A percentile compares a stretch with the other conserved stretches of the same genome.
Evolutionary conservation across 1,284 basidiomycete species (phyloP).

Genomic region (Fomitopsis pinicola): DNA sequence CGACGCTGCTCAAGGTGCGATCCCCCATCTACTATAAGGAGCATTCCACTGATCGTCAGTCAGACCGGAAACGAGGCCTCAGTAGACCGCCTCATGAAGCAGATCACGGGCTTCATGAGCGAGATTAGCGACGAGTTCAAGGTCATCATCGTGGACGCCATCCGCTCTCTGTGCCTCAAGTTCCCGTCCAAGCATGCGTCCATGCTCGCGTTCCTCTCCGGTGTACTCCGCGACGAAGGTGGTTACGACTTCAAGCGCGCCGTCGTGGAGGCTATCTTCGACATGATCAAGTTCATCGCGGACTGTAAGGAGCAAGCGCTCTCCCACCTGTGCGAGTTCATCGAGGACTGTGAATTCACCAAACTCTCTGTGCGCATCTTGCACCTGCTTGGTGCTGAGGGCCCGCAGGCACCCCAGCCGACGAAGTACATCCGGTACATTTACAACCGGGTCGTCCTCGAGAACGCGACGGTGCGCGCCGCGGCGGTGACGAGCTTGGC

Average conservation of each 20-base stretch:
- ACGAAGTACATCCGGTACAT: conserved; percentile 99
- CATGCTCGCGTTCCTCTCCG: conserved; percentile 93
- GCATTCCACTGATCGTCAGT: conserved; percentile 5
- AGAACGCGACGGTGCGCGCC: conserved; percentile 97
- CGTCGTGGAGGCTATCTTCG: conserved; percentile 99
- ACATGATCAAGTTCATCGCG: conserved; percentile 98
- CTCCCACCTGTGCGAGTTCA: conserved; percentile 99
- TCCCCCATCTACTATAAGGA: not conserved
- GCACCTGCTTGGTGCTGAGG: conserved; percentile 93
- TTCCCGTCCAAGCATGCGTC: conserved; percentile 96
- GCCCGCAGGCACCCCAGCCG: conserved; percentile 92
- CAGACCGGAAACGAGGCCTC: conserved; percentile 98
- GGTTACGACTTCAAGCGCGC: conserved; percentile 99
- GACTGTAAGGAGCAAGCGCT: conserved; percentile 97
- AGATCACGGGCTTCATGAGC: conserved; percentile 98
- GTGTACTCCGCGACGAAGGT: conserved; percentile 93
- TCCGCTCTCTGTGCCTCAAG: conserved; percentile 97
- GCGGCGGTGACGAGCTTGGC: conserved; percentile 94
- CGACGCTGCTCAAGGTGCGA: conserved; percentile 88
- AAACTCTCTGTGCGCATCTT: conserved; percentile 98
- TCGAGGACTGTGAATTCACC: conserved; percentile 99
- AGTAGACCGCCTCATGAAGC: conserved; percentile 98
- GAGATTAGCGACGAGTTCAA: conserved; percentile 99
- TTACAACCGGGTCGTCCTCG: conserved; percentile 98
- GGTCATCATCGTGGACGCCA: conserved; percentile 98